Percentiles rank a stretch among this genome's conserved stretches.
phyloP scores from a whole-genome alignment of 1,284 basidiomycete species.

The Austroboletus niveus region DNA sequence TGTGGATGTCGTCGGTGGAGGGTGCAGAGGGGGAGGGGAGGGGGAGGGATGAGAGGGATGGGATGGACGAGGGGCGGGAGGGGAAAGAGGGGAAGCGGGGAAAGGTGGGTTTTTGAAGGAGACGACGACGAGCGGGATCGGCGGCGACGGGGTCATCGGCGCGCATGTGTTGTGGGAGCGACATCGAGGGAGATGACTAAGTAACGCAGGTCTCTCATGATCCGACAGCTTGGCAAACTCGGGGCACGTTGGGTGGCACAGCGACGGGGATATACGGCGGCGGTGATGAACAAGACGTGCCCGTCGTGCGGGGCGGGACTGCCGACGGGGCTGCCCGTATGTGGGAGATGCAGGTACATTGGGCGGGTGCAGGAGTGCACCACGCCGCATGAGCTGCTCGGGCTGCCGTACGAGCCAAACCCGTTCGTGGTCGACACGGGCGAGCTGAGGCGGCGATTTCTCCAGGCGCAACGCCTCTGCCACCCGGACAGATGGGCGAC shows the following conservation, averaged over 20 bases:
- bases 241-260: constrained; percentile 11
- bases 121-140: constrained; percentile 45
- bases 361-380: constrained; percentile 49
- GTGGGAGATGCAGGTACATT: constrained; percentile 64
- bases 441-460: constrained; percentile 59
- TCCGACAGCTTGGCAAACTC: constrained; percentile 12
- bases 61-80: constrained; percentile 9
- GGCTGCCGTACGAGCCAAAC: constrained; percentile 55
- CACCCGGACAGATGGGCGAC: constrained; percentile 82
- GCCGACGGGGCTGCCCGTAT: constrained; percentile 64
- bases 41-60: background rate
- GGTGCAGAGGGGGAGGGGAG: background rate
- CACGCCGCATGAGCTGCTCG: constrained; percentile 63
- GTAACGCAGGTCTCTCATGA: constrained; percentile 6
- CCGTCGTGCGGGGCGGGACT: constrained; percentile 59
- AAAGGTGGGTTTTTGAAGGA: constrained; percentile 34
- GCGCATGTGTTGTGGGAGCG: constrained; percentile 27
- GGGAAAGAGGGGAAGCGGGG: constrained; percentile 33
- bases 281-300: constrained; percentile 38
- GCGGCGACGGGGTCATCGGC: constrained; percentile 40
- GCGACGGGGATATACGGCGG: constrained; percentile 15
- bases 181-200: constrained; percentile 19
- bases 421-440: constrained; percentile 60
- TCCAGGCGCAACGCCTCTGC: constrained; percentile 67
- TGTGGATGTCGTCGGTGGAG: constrained; percentile 32